Base-by-base conservation (phyloP, 192 early-diverging fungal species). In the Gamsiella multidivaricata region DNA sequence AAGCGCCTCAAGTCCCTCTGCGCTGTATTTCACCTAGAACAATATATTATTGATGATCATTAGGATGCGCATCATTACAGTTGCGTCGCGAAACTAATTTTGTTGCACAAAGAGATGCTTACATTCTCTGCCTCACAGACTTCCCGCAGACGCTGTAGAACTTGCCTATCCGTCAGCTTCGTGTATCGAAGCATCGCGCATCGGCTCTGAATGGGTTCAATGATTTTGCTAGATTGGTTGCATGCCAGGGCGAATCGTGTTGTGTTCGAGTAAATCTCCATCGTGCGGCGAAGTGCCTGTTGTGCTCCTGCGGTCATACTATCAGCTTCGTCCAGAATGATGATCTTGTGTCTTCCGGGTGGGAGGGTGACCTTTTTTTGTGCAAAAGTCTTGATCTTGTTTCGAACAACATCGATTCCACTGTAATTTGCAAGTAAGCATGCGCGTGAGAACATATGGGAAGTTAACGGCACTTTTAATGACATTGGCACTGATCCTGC, bases 241-340 rank as follows among this genome's bases (percentile, higher is more conserved):
- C 97, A 99, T 2, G 97, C 97, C 17, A 98, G 82, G 5, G 95
- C 96, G 84, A 99, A 99, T 28, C 97, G 88, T 12, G 97, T 99
- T 2, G 96, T 98, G 54, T 86, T 87, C 17, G 95, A 95, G 81
- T 95, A 99, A 43, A 98, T 92, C 79, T 99, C 97, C 96, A 99
- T 99, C 0, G 95, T 99, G 46, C 96, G 89, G 61, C 97, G 90
- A 61, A 99, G 87, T 32, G 97, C 97, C 79, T 99, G 96, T 72
- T 99, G 97, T 8, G 97, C 97, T 23, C 92, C 94, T 32, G 91
- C 83, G 11, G 96, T 98, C 97, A 99, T 98, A 79, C 94, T 97
- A 79, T 99, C 97, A n/a, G 96, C 97, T 84, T 99, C 97, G 79
- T 99, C 97, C 57, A 99, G 82, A 80, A 99, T 97, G 42, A 99